Evolutionary conservation across 441 rosid genomes (phyloP), one percentile per base, ranked within the genome.

Genomic region (Iberis amara): DNA sequence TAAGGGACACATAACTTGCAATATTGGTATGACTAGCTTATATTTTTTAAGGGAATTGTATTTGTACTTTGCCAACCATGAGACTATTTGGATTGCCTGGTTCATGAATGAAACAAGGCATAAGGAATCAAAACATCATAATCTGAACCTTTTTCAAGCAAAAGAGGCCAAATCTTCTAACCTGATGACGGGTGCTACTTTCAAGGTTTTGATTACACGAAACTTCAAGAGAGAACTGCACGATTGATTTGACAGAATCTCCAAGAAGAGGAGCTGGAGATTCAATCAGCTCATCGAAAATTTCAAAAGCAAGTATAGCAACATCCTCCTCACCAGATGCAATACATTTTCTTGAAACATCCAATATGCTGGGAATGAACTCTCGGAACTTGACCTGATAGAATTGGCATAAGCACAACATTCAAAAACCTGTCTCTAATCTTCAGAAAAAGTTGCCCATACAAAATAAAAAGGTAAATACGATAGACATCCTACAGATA

Each of bases 191-290:
- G 13, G 97, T 94, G 68, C 75, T 85, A n/a, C 78, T 59, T 68
- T 85, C 97, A 62, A 94, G 74, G 57, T 73, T 83, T 73, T 80
- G 86, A 73, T 81, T 89, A 45, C 96, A 94, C 57, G 91, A 78
- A 69, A 94, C 99, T 76, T 94, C 97, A 66, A 94, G 96, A 65
- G 99, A 79, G 66, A 94, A 87, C 60, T 89, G 94, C 57, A 94
- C 96, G 15, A 94, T 87, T 62, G 97, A 85, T 76, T 78, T 89
- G 53, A 94, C 87, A 44, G 95, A 83, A 53, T 94, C 99, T 39
- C 99, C 99, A 64, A 94, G 97, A 66, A 94, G 88, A 46, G 99
- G 99, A 32, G 99, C 94, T 11, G 97, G 97, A 65, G 99, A 94
- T 69, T 94, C 99, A 53, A 94, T 90, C 61, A 94, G 74, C 74